phyloP scores from a whole-genome alignment of 1,284 basidiomycete genomes.

The Boletellus sp. region DNA sequence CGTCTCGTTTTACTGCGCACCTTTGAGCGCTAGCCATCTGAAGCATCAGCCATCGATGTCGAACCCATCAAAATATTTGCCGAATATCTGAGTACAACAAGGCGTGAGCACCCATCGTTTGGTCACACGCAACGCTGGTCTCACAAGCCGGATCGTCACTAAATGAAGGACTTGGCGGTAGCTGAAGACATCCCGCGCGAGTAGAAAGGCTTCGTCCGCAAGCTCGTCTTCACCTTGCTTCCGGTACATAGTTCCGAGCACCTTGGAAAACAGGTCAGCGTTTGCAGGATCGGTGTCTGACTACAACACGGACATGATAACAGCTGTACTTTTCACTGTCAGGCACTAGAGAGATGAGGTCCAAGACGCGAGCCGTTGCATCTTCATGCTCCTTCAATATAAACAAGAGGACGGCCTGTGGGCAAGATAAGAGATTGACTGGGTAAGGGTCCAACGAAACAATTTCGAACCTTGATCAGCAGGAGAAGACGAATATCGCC shows the following conservation, averaged over 20 bases:
- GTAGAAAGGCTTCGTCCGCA: neutral
- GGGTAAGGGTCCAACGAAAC: too few species aligned
- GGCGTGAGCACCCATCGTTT: too few species aligned
- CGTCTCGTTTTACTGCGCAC: too few species aligned
- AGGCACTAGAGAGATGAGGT: constrained; percentile 2
- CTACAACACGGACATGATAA: neutral
- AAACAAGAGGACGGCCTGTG: constrained; percentile 14
- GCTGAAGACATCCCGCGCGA: neutral
- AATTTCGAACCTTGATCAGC: constrained; percentile 3
- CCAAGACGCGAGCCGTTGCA: constrained; percentile 7
- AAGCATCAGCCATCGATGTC: too few species aligned
- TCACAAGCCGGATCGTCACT: too few species aligned
- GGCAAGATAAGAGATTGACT: neutral
- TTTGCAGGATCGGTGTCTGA: neutral
- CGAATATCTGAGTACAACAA: too few species aligned
- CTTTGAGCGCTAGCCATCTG: too few species aligned
- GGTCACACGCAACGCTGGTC: too few species aligned
- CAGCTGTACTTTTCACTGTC: constrained; percentile 3
- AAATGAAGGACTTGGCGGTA: neutral
- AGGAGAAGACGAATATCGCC: constrained; percentile 5
- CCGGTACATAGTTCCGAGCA: constrained; percentile 5
- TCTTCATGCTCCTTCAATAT: constrained; percentile 4
- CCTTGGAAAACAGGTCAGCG: neutral
- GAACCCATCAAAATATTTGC: too few species aligned
- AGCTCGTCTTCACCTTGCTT: constrained; percentile 3